Percentiles rank a stretch among this genome's conserved stretches.
phyloP scores from a whole-genome alignment of 345 rosid species.

The Eucalyptus tenuipes region DNA sequence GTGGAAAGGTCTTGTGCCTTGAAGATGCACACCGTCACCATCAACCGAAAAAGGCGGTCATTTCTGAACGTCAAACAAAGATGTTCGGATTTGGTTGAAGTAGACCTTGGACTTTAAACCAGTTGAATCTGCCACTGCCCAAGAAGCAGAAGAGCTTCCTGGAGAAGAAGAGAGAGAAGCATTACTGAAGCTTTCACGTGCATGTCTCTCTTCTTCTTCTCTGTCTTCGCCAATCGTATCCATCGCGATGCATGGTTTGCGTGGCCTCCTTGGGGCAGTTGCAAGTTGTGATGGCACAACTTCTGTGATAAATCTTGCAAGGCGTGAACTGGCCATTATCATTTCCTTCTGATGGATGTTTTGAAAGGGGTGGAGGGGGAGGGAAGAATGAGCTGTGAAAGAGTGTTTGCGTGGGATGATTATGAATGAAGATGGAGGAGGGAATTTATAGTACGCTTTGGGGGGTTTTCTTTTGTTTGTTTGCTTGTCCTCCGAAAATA shows the following conservation, averaged over 20 bases:
- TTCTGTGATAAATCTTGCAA: conserved; percentile 60
- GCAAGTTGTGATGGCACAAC: conserved; percentile 78
- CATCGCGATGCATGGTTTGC: conserved; percentile 45
- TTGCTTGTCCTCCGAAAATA: background rate
- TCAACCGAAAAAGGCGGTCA: background rate
- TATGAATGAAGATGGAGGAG: background rate
- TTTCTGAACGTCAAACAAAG: conserved; percentile 9
- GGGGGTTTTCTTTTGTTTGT: background rate
- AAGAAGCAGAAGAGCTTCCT: conserved; percentile 6
- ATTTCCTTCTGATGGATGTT: background rate
- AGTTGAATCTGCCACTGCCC: background rate
- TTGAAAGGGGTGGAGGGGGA: background rate
- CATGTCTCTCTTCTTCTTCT: conserved; percentile 63
- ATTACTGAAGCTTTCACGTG: background rate
- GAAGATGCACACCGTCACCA: background rate
- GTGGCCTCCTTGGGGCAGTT: conserved; percentile 50
- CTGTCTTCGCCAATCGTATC: conserved; percentile 40
- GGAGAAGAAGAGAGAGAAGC: conserved; percentile 17
- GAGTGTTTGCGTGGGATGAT: background rate
- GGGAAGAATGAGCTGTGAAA: background rate
- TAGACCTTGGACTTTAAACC: conserved; percentile 4
- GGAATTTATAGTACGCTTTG: background rate
- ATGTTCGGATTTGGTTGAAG: conserved; percentile 13
- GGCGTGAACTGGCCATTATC: conserved; percentile 49
- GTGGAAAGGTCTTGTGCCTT: background rate